These are phyloP conservation scores for Auricularia heimuer DNA, from an alignment of 768 basidiomycete genomes.

Conservation along the genomic window DNA sequence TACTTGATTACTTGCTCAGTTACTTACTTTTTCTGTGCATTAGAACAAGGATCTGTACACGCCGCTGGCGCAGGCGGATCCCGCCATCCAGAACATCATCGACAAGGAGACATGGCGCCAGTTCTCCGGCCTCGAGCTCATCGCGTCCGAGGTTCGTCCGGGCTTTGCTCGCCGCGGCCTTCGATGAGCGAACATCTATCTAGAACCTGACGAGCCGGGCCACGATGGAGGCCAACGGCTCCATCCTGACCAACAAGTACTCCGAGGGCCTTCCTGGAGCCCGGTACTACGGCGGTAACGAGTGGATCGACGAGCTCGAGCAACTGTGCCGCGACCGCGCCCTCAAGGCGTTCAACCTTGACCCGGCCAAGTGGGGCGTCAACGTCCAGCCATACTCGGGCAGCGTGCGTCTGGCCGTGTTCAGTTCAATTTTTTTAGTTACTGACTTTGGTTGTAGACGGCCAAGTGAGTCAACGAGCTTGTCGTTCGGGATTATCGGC, in stretches of 20 bases:
- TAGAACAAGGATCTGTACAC: constrained; percentile 91
- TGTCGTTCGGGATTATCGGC: background rate
- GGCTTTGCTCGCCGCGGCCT: constrained; percentile 6
- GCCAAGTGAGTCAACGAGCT: constrained; percentile 57
- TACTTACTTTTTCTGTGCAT: background rate
- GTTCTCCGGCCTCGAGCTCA: constrained; percentile 94
- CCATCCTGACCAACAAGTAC: constrained; percentile 98
- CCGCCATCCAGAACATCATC: constrained; percentile 93
- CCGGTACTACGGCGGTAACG: constrained; percentile 96
- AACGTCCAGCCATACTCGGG: constrained; percentile 99
- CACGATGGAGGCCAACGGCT: constrained; percentile 97
- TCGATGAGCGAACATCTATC: background rate
- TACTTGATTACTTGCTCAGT: background rate
- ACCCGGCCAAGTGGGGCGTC: constrained; percentile 90
- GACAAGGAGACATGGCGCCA: constrained; percentile 99
- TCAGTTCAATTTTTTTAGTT: background rate
- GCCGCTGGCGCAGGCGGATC: constrained; percentile 83
- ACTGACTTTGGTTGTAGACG: constrained; percentile 38
- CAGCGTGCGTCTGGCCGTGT: constrained; percentile 41
- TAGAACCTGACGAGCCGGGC: constrained; percentile 95
- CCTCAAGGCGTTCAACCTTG: constrained; percentile 90
- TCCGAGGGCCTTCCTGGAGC: constrained; percentile 98
- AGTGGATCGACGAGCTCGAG: constrained; percentile 95
- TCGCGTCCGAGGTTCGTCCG: constrained; percentile 83
- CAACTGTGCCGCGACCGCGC: constrained; percentile 91